Percentiles rank a stretch among this genome's conserved stretches.
These are phyloP conservation scores for Xylaria scruposa DNA, from an alignment of 495 filamentous ascomycete genomes.

Conservation along the genomic window DNA sequence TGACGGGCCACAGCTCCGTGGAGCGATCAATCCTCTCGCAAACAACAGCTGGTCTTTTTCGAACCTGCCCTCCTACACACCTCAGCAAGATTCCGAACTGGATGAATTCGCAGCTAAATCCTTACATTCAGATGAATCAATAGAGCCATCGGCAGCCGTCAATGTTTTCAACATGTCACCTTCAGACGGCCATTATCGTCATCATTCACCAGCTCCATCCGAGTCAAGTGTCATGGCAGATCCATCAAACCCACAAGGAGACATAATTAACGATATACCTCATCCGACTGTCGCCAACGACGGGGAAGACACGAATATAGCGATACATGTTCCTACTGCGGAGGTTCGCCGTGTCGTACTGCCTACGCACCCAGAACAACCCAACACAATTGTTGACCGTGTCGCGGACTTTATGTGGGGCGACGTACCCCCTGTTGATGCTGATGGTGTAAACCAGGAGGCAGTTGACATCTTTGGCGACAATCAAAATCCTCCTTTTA, in stretches of 20 bases:
- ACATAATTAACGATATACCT: not conserved
- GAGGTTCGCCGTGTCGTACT: conserved; percentile 16
- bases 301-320: not conserved
- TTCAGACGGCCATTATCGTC: not conserved
- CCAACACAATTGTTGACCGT: conserved; percentile 43
- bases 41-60: conserved; percentile 60
- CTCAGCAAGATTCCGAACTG: not conserved
- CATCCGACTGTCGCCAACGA: not conserved
- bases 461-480: conserved; percentile 47
- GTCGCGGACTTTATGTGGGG: conserved; percentile 60
- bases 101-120: not conserved
- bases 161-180: not conserved
- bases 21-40: conserved; percentile 48
- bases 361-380: conserved; percentile 28
- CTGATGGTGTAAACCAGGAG: conserved; percentile 45
- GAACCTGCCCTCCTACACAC: conserved; percentile 33
- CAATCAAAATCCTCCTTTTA: conserved; percentile 47
- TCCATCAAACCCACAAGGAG: not conserved
- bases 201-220: not conserved
- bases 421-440: conserved; percentile 32
- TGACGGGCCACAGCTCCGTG: conserved; percentile 50
- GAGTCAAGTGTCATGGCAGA: not conserved
- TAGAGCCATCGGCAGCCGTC: not conserved
- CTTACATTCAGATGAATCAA: not conserved
- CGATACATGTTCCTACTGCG: not conserved